These are phyloP conservation scores for Fusarium nelsonii DNA, from an alignment of 2,329 filamentous ascomycete species.

Conservation along the genomic window DNA sequence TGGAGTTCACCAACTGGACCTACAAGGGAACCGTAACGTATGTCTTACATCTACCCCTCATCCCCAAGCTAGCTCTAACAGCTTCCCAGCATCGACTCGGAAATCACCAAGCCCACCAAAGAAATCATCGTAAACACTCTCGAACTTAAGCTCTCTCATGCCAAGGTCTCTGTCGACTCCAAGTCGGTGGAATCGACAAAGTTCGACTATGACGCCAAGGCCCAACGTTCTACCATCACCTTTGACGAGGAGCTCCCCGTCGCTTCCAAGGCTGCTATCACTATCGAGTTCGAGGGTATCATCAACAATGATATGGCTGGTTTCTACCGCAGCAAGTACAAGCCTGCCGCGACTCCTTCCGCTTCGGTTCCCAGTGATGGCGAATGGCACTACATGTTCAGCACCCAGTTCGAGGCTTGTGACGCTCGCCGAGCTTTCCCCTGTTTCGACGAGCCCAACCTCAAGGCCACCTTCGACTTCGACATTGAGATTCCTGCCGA, in stretches of 20 bases:
- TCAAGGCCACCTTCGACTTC: constrained; percentile 96
- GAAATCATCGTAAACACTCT: constrained; percentile 87
- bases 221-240: constrained; percentile 83
- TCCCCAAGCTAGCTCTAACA: constrained; percentile 24
- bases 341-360: constrained; percentile 77
- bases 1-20: constrained; percentile 79
- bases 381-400: constrained; percentile 81
- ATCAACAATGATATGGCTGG: constrained; percentile 94
- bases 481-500: constrained; percentile 91
- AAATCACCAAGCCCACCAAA: constrained; percentile 77
- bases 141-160: constrained; percentile 79
- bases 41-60: constrained; percentile 43
- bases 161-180: constrained; percentile 70
- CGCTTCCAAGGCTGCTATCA: constrained; percentile 73
- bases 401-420: constrained; percentile 97
- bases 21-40: constrained; percentile 84
- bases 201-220: constrained; percentile 84
- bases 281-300: constrained; percentile 80
- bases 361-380: constrained; percentile 81
- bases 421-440: constrained; percentile 96
- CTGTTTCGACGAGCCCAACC: constrained; percentile 97
- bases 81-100: constrained; percentile 74
- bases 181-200: constrained; percentile 71
- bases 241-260: constrained; percentile 79
- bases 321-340: constrained; percentile 96